These are phyloP conservation scores for Penicillium sp. DNA, from an alignment of 2,329 filamentous ascomycete species.

Conservation along the genomic window DNA sequence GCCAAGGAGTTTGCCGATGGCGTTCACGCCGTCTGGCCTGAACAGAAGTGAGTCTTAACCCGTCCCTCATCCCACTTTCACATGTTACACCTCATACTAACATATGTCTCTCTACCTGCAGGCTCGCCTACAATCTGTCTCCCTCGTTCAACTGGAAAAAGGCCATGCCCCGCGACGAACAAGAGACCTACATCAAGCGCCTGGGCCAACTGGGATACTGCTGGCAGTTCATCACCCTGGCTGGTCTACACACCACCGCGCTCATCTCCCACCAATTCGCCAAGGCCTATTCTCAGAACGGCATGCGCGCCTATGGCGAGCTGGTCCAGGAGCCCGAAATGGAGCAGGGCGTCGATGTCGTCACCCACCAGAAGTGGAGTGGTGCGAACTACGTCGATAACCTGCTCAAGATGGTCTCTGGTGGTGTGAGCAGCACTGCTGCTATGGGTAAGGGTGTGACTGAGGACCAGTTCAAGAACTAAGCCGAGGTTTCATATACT, in stretches of 20 bases:
- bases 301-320: slow-evolving; percentile 97
- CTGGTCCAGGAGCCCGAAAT: slow-evolving; percentile 98
- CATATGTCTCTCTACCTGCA: slow-evolving; percentile 41
- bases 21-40: slow-evolving; percentile 90
- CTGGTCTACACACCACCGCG: slow-evolving; percentile 92
- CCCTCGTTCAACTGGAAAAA: slow-evolving; percentile 99
- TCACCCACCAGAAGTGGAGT: slow-evolving; percentile 99
- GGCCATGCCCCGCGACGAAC: slow-evolving; percentile 86
- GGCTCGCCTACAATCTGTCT: slow-evolving; percentile 95
- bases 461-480: slow-evolving; percentile 86
- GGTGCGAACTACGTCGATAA: slow-evolving; percentile 95
- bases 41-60: slow-evolving; percentile 78
- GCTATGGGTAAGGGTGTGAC: slow-evolving; percentile 98
- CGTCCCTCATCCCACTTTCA: background rate
- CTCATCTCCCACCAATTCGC: slow-evolving; percentile 90
- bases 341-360: slow-evolving; percentile 84
- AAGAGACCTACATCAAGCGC: slow-evolving; percentile 95
- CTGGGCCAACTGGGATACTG: slow-evolving; percentile 89
- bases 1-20: slow-evolving; percentile 91
- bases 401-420: slow-evolving; percentile 94
- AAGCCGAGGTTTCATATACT: slow-evolving; percentile 10
- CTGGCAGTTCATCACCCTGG: slow-evolving; percentile 99
- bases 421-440: slow-evolving; percentile 85
- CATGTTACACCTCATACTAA: slow-evolving; percentile 19
- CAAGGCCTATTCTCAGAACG: slow-evolving; percentile 74